These are phyloP conservation scores for Termitomyces sp. DNA, from an alignment of 768 basidiomycete species.

Conservation along the genomic window DNA sequence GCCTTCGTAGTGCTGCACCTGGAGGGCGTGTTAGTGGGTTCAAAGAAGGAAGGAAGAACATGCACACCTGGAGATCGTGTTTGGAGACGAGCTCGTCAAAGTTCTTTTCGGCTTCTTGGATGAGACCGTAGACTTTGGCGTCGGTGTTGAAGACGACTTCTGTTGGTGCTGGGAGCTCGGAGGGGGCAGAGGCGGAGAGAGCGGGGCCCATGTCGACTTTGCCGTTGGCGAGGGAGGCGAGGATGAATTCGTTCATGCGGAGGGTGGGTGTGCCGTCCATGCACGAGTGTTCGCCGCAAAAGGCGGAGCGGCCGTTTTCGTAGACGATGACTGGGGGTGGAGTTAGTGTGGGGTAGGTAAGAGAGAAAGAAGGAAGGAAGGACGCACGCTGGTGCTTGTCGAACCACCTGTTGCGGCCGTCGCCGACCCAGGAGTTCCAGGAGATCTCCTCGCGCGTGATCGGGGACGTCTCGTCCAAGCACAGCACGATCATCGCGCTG, in stretches of 20 bases:
- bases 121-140: constrained; percentile 44
- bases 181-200: constrained; percentile 29
- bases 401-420: constrained; percentile 89
- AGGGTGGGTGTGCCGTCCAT: constrained; percentile 96
- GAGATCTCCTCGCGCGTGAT: constrained; percentile 80
- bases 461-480: constrained; percentile 81
- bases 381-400: constrained; percentile 92
- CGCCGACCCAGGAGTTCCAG: constrained; percentile 84
- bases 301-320: constrained; percentile 92
- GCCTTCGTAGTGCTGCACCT: constrained; percentile 81
- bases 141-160: constrained; percentile 77
- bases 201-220: constrained; percentile 76
- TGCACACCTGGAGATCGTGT: constrained; percentile 83
- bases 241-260: constrained; percentile 91
- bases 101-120: constrained; percentile 58
- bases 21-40: not conserved
- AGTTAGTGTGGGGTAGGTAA: constrained; percentile 3
- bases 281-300: constrained; percentile 85
- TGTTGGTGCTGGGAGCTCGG: constrained; percentile 53
- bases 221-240: constrained; percentile 69
- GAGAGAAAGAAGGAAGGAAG: not conserved
- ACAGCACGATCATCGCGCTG: constrained; percentile 84
- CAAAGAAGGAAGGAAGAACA: no score
- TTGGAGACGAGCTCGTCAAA: constrained; percentile 75
- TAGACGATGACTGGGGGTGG: constrained; percentile 79